Percentiles rank a stretch among this genome's conserved stretches.
These are phyloP conservation scores for Colletotrichum sp. DNA, from an alignment of 2,329 filamentous ascomycete species.

Conservation along the genomic window DNA sequence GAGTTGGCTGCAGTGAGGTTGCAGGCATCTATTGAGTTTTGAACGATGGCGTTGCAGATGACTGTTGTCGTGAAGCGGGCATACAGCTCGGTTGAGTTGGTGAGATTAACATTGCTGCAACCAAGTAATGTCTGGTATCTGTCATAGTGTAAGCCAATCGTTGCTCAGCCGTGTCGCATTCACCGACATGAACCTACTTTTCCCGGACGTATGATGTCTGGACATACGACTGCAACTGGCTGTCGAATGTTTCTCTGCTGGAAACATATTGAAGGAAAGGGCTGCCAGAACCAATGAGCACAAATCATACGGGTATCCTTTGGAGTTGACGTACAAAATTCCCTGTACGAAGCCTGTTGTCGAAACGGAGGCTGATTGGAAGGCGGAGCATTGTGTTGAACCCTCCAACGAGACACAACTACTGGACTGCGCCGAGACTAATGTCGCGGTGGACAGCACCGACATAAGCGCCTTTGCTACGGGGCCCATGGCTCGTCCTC, in stretches of 20 bases:
- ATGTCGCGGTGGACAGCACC: slow-evolving; percentile 38
- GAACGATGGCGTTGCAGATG: slow-evolving; percentile 92
- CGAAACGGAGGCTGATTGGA: slow-evolving; percentile 74
- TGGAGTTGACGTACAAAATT: slow-evolving; percentile 63
- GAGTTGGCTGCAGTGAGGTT: slow-evolving; percentile 67
- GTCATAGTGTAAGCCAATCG: not conserved
- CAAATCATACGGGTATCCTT: not conserved
- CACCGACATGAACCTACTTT: slow-evolving; percentile 69
- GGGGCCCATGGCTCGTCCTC: not conserved
- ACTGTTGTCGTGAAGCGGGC: slow-evolving; percentile 92
- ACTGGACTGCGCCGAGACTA: slow-evolving; percentile 49
- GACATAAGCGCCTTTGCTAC: slow-evolving; percentile 23
- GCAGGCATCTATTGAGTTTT: slow-evolving; percentile 81
- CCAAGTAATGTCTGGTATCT: slow-evolving; percentile 86
- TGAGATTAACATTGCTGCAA: slow-evolving; percentile 77
- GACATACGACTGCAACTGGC: slow-evolving; percentile 75
- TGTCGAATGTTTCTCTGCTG: slow-evolving; percentile 78
- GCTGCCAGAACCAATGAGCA: slow-evolving; percentile 52
- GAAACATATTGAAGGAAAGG: slow-evolving; percentile 87
- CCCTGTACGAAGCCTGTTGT: slow-evolving; percentile 62
- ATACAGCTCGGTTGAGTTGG: slow-evolving; percentile 82
- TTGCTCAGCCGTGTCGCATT: not conserved
- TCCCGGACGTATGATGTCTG: slow-evolving; percentile 74
- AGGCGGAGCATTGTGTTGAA: slow-evolving; percentile 76
- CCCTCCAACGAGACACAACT: slow-evolving; percentile 66